Evolutionary conservation across 306 rosid genomes (phyloP), one percentile per base, ranked within the genome.

Genomic region (Morella rubra): DNA sequence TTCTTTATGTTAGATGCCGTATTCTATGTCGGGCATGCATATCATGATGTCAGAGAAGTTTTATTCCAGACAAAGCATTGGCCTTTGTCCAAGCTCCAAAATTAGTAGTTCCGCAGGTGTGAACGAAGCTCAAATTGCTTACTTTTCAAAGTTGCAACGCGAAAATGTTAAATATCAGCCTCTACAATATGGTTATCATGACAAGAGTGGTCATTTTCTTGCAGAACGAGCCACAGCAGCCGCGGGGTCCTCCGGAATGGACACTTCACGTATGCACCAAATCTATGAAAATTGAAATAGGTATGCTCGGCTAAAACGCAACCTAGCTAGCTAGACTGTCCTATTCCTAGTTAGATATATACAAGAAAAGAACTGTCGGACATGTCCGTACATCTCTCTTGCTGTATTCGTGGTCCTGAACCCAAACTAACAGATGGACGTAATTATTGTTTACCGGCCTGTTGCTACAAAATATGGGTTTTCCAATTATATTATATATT

Each of bases 101-200:
- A 32, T 32, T 32, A 32, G 52, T 49, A 49, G 5, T 47, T 5
- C 50, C 44, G 4, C 13, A 44, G 0, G 61, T 74, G 73, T 73
- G 80, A 77, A 82, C 85, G 54, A 22, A 49, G 52, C 14, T 49
- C 52, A 49, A 47, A 12, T 14, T 40, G 32, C 65, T 45, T 64
- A 47, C 60, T 71, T 79, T 75, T 75, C 83, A 79, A 75, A 70
- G 50, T 19, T 45, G 68, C 69, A 74, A 44, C 7, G 67, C 75
- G 19, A 12, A 71, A 6, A 66, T 8, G 50, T 41, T 44, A 8
- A 66, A 42, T 18, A 49, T 42, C 7, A 41, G 14, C 49, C 12
- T n/a, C 27, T 7, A 9, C 7, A 41, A 22, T 32, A 32, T 2
- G 37, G 37, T 32, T 2, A 0, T 32, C 37, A 32, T 12, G 68